Evolutionary conservation across 495 filamentous ascomycete genomes (phyloP).

Genomic region (Podospora didyma): DNA sequence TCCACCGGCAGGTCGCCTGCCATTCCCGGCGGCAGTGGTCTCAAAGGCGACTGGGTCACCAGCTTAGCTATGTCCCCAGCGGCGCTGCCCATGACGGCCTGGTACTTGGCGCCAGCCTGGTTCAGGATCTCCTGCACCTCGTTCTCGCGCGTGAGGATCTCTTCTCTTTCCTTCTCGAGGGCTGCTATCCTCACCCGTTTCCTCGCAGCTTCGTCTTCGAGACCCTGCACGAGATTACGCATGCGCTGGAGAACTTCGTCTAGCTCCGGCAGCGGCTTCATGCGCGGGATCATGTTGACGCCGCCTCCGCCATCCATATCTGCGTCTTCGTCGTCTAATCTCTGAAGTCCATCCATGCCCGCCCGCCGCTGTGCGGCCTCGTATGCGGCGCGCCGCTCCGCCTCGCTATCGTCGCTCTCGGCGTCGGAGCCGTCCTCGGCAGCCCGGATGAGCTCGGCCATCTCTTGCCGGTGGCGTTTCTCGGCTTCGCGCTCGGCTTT

Average conservation of each 20-base stretch:
- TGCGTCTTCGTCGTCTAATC: slow-evolving; percentile 26
- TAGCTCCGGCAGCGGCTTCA: slow-evolving; percentile 55
- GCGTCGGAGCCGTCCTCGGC: slow-evolving; percentile 62
- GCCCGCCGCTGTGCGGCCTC: slow-evolving; percentile 83
- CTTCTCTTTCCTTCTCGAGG: slow-evolving; percentile 38
- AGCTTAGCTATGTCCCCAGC: slow-evolving; percentile 19
- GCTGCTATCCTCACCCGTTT: slow-evolving; percentile 28
- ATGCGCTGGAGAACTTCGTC: slow-evolving; percentile 46
- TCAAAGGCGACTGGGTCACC: slow-evolving; percentile 25
- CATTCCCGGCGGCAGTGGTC: slow-evolving; percentile 25
- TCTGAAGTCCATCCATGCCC: slow-evolving; percentile 65
- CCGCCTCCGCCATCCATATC: slow-evolving; percentile 18
- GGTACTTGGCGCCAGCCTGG: slow-evolving; percentile 76
- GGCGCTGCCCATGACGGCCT: slow-evolving; percentile 32
- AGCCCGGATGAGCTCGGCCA: slow-evolving; percentile 78
- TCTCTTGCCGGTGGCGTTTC: slow-evolving; percentile 63
- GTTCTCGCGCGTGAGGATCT: slow-evolving; percentile 68
- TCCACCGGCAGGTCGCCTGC: slow-evolving; percentile 34
- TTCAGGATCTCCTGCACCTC: slow-evolving; percentile 79
- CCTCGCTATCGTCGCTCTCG: slow-evolving; percentile 68
- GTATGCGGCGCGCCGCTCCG: slow-evolving; percentile 77
- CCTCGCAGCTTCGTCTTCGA: slow-evolving; percentile 29
- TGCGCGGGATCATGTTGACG: slow-evolving; percentile 38
- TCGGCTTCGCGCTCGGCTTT: slow-evolving; percentile 76
- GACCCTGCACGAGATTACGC: slow-evolving; percentile 29